phyloP scores from a whole-genome alignment of 768 basidiomycete genomes.

The Amanita molliuscula region DNA sequence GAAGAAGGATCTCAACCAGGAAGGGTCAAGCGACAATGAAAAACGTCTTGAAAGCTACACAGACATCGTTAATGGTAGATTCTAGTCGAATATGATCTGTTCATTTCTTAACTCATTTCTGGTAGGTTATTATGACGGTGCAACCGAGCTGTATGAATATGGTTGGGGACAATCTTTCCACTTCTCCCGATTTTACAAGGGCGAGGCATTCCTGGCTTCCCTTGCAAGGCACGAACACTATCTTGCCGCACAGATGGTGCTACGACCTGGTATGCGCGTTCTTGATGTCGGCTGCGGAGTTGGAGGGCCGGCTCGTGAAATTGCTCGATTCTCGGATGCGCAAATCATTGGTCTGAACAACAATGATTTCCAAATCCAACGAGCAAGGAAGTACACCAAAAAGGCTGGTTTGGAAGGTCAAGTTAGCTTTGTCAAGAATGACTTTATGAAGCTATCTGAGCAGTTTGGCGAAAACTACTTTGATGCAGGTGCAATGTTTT shows the following conservation, averaged over 20 bases:
- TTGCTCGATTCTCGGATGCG: constrained; percentile 83
- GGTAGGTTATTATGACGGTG: constrained; percentile 92
- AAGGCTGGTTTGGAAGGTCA: constrained; percentile 65
- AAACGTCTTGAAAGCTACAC: constrained; percentile 76
- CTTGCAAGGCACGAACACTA: constrained; percentile 97
- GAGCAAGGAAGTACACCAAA: constrained; percentile 78
- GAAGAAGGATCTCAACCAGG: constrained; percentile 71
- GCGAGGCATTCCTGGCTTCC: constrained; percentile 64
- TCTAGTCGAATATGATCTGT: neutral
- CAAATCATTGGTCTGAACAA: constrained; percentile 86
- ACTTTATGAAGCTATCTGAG: constrained; percentile 92
- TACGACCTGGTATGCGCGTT: constrained; percentile 88
- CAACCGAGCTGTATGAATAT: constrained; percentile 91
- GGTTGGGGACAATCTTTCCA: constrained; percentile 91
- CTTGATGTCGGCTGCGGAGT: constrained; percentile 98
- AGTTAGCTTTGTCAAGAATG: constrained; percentile 81
- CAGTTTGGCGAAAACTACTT: constrained; percentile 89
- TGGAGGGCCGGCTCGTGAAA: constrained; percentile 94
- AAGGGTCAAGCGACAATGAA: constrained; percentile 53
- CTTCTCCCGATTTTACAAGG: constrained; percentile 95
- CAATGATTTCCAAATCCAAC: constrained; percentile 88
- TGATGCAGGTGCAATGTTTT: constrained; percentile 62
- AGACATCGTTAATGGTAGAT: constrained; percentile 83
- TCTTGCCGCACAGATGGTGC: constrained; percentile 76
- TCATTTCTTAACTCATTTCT: constrained; percentile 3